Base-by-base conservation (phyloP, 495 filamentous ascomycete genomes). In the Tuber calosporum region DNA sequence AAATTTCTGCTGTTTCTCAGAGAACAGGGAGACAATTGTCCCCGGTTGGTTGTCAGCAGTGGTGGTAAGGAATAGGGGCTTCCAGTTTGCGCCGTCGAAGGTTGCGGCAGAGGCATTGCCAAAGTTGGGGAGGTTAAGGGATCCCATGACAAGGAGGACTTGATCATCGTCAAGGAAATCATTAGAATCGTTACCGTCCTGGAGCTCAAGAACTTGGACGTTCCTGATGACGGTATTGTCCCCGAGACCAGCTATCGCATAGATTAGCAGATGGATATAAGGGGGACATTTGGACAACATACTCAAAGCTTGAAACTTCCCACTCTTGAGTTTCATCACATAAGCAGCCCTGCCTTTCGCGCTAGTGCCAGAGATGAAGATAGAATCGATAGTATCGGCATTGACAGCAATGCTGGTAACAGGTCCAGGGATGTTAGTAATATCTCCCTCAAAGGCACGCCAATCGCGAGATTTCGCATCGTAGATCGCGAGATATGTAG, bases 101-200 rank as follows among this genome's bases (percentile, higher is more conserved):
- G 97, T 84, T 6, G 88, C 95, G 1, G 91, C 93, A n/a, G 94
- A 97, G 19, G 90, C 92, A 41, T 83, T 85, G 77, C 88, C 89
- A 74, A 94, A 94, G 82, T 83, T 82, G 0, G 91, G 88, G 42
- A 97, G 84, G 69, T 87, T 85, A 72, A 99, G 87, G 68, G 90
- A 87, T 40, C 95, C 95, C 69, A 92, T 90, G 66, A 97, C 82
- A 72, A 99, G 85, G n/a, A 99, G 88, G 1, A 87, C 85, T 80
- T 95, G 87, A 69, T 89, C 84, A 20, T 86, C 83, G 45, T 87
- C 84, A 36, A 98, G 76, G n/a, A 91, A 82, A 67, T 86, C 79
- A n/a, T 86, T 88, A 58, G 84, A 82, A 41, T 85, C 86, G 82
- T 97, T 96, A 37, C 87, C 83, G 68, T 88, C 79, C 15, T 85